Base-by-base conservation (phyloP, 768 basidiomycete species). In the Boletus fagicola region DNA sequence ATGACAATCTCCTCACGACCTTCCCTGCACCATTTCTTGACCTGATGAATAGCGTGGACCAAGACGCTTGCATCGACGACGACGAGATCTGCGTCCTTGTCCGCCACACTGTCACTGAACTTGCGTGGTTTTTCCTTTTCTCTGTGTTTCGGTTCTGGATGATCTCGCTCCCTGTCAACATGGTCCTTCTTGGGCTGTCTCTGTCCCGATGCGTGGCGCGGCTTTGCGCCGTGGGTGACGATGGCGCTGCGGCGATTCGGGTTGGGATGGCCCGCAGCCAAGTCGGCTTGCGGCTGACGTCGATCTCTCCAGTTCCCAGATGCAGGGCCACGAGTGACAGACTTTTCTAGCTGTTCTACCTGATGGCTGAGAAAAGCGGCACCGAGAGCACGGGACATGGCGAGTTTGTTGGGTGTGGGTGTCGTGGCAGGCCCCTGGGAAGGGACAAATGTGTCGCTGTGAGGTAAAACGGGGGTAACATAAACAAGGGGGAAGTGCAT, bases 291-390 rank as follows among this genome's bases (percentile, higher is more conserved):
- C 33, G 56, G 53, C 22, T 71, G 76, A 70, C 67, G 76, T 66
- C 68, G 77, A 54, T 82, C 83, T 60, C 86, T 76, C 87, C 87
- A 87, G 61, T 85, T 87, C 0, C 80, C 81, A 2, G 81, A 79
- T 9, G 78, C 74, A 18, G 80, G 74, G 8, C 79, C 81, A 35
- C 76, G 76, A 4, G 78, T 75, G 20, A 91, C 87, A 0, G 85
- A 78, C 72, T 88, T 87, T 76, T 94, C 91, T 53, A 94, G 85
- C 66, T 92, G 88, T 63, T 92, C 89, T 44, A 94, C 92, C 65
- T 94, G 90, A 64, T 94, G 91, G 61, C 81, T 88, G 57, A 94
- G 81, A 69, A 92, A 92, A 3, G 92, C 92, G 30, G 91, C 90
- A 20, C 92, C 92, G 39, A 94, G 83, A 1, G 92, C 91, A 60